Evolutionary conservation across 2,329 filamentous ascomycete genomes (phyloP).

Genomic region (Cadophora luteo-olivacea): DNA sequence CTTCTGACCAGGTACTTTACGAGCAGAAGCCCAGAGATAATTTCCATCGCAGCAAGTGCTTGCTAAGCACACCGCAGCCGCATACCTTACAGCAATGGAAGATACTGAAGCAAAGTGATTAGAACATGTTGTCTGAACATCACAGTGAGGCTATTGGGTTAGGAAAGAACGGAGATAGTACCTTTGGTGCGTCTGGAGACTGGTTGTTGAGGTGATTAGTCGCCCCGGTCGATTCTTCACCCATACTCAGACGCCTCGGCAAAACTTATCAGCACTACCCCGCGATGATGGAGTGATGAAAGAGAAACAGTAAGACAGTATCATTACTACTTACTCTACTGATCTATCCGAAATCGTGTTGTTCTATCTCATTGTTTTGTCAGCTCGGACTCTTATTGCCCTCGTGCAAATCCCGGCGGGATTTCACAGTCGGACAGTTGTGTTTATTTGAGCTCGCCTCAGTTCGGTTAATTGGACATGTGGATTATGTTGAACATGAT

Average conservation of each 20-base stretch:
- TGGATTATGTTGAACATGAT: too few species aligned
- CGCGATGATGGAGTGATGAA: slow-evolving; percentile 5
- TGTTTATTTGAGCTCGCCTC: neutral
- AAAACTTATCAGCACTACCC: neutral
- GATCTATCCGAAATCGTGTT: neutral
- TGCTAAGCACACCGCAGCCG: slow-evolving; percentile 16
- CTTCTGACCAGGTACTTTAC: neutral
- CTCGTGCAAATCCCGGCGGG: neutral
- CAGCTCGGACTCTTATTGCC: too few species aligned
- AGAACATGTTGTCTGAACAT: neutral
- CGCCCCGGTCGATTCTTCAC: slow-evolving; percentile 1
- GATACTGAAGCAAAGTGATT: slow-evolving; percentile 4
- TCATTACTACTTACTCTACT: neutral
- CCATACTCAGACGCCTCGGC: slow-evolving; percentile 9
- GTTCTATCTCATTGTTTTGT: neutral
- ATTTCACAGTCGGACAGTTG: neutral
- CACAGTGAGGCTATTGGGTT: neutral
- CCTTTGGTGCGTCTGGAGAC: neutral
- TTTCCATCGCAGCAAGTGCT: neutral
- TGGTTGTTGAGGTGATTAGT: slow-evolving; percentile 5
- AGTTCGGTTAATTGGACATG: neutral
- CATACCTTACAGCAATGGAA: neutral
- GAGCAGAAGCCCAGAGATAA: slow-evolving; percentile 13
- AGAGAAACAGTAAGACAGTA: neutral
- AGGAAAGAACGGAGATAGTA: neutral